A percentile compares a stretch with the other conserved stretches of the same genome.
These are phyloP conservation scores for Leucocoprinus sp. DNA, from an alignment of 768 basidiomycete species.

Conservation along the genomic window DNA sequence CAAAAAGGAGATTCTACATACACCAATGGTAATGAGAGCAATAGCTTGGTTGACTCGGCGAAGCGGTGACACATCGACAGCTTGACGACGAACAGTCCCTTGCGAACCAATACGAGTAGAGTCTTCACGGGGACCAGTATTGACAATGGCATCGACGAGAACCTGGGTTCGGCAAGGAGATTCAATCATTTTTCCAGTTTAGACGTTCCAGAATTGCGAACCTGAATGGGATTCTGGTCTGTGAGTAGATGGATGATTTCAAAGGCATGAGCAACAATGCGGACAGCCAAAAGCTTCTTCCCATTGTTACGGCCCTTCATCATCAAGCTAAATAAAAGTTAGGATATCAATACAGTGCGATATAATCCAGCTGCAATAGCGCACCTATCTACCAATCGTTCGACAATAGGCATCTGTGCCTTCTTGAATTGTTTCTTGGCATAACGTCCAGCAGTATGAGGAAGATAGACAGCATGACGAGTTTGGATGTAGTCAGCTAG, in stretches of 20 bases:
- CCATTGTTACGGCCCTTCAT: conserved; percentile 99
- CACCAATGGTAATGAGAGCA: conserved; percentile 90
- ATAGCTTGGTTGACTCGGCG: conserved; percentile 98
- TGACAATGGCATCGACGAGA: conserved; percentile 97
- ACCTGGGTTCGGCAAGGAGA: conserved; percentile 40
- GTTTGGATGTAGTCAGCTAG: conserved; percentile 99
- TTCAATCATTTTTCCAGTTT: neutral
- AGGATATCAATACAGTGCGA: conserved; percentile 1
- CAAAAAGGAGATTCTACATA: conserved; percentile 33
- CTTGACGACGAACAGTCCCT: conserved; percentile 98
- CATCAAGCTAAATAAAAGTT: conserved; percentile 67
- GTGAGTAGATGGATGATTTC: conserved; percentile 99
- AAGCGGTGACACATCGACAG: conserved; percentile 98
- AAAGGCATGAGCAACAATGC: conserved; percentile 98
- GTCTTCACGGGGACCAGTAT: conserved; percentile 99
- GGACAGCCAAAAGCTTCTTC: conserved; percentile 97
- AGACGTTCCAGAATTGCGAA: conserved; percentile 24
- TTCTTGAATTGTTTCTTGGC: conserved; percentile 99
- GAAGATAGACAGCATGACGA: conserved; percentile 93
- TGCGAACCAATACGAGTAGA: conserved; percentile 99
- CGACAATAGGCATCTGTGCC: conserved; percentile 99
- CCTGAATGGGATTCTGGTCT: conserved; percentile 99
- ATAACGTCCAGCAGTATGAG: conserved; percentile 98
- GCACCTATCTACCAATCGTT: conserved; percentile 95
- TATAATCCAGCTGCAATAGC: conserved; percentile 17